Conservation (phyloP, 768 basidiomycete species). For the Naganishia vishniacii region DNA sequence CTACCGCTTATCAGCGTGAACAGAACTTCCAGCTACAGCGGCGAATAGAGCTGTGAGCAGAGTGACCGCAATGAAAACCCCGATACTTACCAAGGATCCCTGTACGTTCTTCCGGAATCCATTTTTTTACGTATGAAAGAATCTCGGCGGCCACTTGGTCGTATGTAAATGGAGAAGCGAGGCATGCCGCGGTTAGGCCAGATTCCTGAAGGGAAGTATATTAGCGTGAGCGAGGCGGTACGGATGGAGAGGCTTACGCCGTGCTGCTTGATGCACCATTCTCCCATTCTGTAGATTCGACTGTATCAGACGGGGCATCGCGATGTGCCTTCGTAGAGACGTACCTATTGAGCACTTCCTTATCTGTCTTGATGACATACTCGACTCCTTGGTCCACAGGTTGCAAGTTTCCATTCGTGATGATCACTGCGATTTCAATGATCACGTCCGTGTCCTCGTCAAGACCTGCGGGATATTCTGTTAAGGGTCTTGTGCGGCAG, state of each 20-base stretch:
- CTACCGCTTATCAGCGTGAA: conserved; percentile 64
- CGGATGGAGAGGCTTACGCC: conserved; percentile 54
- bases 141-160: conserved; percentile 61
- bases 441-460: conserved; percentile 38
- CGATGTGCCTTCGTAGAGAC: conserved; percentile 19
- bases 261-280: conserved; percentile 82
- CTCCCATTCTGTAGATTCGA: conserved; percentile 61
- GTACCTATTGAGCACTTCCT: conserved; percentile 63
- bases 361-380: conserved; percentile 69
- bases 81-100: conserved; percentile 32
- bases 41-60: neutral
- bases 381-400: conserved; percentile 73
- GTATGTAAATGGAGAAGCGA: conserved; percentile 62
- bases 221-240: conserved; percentile 16
- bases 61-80: neutral
- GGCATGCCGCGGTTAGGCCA: conserved; percentile 73
- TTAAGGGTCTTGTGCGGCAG: neutral
- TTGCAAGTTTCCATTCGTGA: conserved; percentile 78
- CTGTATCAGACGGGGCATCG: neutral
- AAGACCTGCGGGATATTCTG: conserved; percentile 31
- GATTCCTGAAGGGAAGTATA: conserved; percentile 47
- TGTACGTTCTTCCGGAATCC: conserved; percentile 59
- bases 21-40: conserved; percentile 66
- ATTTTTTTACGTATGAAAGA: conserved; percentile 71
- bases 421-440: conserved; percentile 74